A percentile compares a stretch with the other conserved stretches of the same genome.
Conservation (phyloP, 305 asterid genomes). For the Solanum hybrid region DNA sequence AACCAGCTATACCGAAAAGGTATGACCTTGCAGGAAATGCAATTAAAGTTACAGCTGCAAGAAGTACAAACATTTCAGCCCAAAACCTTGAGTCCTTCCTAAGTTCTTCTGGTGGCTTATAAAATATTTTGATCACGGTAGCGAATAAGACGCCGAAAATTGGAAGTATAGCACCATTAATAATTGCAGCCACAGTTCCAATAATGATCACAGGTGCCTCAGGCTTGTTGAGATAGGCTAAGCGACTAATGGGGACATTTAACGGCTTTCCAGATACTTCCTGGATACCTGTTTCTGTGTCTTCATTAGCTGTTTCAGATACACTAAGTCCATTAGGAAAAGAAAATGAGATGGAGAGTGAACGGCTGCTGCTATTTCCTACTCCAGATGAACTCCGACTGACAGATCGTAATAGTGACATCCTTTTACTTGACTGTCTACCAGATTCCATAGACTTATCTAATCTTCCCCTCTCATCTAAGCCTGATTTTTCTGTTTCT, state of each 20-base stretch:
- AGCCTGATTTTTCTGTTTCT: slow-evolving; percentile 29
- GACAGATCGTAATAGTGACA: slow-evolving; percentile 48
- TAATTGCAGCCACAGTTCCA: slow-evolving; percentile 19
- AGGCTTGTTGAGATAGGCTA: slow-evolving; percentile 16
- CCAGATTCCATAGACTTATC: slow-evolving; percentile 30
- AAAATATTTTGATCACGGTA: slow-evolving; percentile 17
- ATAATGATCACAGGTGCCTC: slow-evolving; percentile 20
- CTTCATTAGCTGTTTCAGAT: slow-evolving; percentile 26
- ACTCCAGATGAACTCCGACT: slow-evolving; percentile 58
- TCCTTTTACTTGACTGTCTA: slow-evolving; percentile 42
- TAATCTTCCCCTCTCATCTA: slow-evolving; percentile 35
- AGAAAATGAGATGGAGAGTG: slow-evolving; percentile 50
- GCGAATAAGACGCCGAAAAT: slow-evolving; percentile 20
- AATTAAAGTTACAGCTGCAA: slow-evolving; percentile 13
- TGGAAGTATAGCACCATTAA: slow-evolving; percentile 22
- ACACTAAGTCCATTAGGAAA: slow-evolving; percentile 54
- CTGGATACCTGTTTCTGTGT: slow-evolving; percentile 48
- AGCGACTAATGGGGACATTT: not conserved
- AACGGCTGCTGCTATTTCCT: slow-evolving; percentile 57
- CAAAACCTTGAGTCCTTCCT: slow-evolving; percentile 20
- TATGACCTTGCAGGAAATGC: slow-evolving; percentile 13
- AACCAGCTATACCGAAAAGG: slow-evolving; percentile 25
- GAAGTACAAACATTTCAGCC: slow-evolving; percentile 21
- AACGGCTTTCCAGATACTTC: slow-evolving; percentile 55
- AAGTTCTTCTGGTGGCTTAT: slow-evolving; percentile 21